Percentiles rank a stretch among this genome's conserved stretches.
These are phyloP conservation scores for Panicum miliaceum DNA, from an alignment of 176 grass and related monocot genomes.

Conservation along the genomic window DNA sequence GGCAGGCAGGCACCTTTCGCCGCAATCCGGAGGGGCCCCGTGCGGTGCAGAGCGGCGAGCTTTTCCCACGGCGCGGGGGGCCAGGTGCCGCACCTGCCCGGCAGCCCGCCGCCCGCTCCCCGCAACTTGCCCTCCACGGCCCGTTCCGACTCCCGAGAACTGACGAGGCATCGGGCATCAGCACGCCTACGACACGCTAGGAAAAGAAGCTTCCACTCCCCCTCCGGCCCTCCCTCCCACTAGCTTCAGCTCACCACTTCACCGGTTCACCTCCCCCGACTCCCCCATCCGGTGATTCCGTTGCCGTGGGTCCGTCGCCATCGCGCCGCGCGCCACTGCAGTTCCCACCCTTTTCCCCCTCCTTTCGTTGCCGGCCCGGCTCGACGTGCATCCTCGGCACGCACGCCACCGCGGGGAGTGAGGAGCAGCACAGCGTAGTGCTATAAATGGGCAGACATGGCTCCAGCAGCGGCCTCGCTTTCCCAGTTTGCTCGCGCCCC, in stretches of 20 bases:
- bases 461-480: neutral
- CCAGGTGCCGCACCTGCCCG: neutral
- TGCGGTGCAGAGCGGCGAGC: neutral
- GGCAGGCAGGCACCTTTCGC: neutral
- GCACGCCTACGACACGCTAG: neutral
- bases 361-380: constrained; percentile 28
- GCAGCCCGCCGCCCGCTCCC: neutral
- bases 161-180: neutral
- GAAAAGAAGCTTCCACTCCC: constrained; percentile 29
- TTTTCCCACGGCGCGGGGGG: constrained; percentile 11
- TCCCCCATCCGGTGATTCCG: neutral
- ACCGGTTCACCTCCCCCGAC: neutral
- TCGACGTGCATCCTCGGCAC: neutral
- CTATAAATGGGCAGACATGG: constrained; percentile 4
- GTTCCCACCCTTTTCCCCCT: constrained; percentile 41
- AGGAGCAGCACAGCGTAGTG: neutral
- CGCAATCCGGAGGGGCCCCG: neutral
- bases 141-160: neutral
- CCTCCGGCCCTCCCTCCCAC: neutral
- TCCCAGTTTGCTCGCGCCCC: neutral
- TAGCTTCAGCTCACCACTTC: neutral
- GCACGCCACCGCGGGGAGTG: neutral
- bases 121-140: neutral
- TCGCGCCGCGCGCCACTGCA: constrained; percentile 13
- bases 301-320: constrained; percentile 10